Evolutionary conservation across 164 flowering plant genomes (phyloP).

Genomic region (Taxillus chinensis): DNA sequence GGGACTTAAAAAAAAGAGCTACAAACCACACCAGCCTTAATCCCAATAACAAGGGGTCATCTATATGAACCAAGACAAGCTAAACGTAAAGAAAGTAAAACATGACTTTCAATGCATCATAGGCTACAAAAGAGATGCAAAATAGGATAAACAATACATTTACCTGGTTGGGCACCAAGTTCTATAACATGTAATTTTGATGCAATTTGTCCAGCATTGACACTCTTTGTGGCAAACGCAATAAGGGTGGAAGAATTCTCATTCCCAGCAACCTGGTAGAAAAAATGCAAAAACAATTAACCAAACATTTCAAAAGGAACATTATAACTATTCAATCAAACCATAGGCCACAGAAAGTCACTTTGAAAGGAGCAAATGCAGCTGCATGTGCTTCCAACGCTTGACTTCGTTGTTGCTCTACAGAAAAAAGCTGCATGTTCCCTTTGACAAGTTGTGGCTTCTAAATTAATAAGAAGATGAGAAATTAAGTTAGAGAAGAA

Average conservation of each 20-base stretch:
- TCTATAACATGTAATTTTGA: constrained; percentile 98
- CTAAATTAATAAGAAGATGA: constrained; percentile 21
- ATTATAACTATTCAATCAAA: background rate
- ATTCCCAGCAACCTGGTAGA: constrained; percentile 72
- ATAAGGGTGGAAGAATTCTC: constrained; percentile 80
- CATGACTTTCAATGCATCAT: no score
- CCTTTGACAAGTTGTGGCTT: constrained; percentile 96
- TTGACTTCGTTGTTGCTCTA: constrained; percentile 99
- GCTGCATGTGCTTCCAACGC: constrained; percentile 99
- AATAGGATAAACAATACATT: background rate
- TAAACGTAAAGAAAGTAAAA: no score
- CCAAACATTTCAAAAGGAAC: background rate
- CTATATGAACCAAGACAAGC: no score
- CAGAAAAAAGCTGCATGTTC: constrained; percentile 95
- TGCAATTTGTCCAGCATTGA: constrained; percentile 84
- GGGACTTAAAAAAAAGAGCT: no score
- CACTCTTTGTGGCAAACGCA: constrained; percentile 74
- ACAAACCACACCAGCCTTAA: no score
- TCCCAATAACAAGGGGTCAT: no score
- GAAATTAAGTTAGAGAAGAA: background rate
- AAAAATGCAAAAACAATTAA: background rate
- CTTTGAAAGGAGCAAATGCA: constrained; percentile 79
- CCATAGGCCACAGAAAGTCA: constrained; percentile 12
- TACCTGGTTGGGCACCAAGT: constrained; percentile 98
- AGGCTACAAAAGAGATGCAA: background rate